Conservation (phyloP, 2,329 filamentous ascomycete species). For the Neoarthrinium moseri region DNA sequence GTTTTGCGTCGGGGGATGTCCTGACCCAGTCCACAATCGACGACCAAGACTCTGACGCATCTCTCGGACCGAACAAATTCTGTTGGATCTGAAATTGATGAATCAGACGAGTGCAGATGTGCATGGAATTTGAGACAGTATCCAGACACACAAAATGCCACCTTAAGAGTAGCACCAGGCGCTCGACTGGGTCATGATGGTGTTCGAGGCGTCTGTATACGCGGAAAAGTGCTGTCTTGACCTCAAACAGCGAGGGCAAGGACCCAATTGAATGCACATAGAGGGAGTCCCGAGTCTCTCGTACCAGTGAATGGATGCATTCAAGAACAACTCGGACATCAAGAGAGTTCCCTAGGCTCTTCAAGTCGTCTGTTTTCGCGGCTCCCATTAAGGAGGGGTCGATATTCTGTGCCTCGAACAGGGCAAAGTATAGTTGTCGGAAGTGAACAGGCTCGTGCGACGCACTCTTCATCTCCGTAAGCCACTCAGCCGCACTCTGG, state of each 20-base stretch:
- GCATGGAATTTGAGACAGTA: neutral
- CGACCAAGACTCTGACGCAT: neutral
- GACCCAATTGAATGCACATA: neutral
- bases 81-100: constrained; percentile 1
- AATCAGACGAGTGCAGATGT: neutral
- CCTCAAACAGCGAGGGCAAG: neutral
- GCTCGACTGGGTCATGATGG: neutral
- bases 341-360: too few relatives aligned
- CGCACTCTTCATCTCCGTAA: constrained; percentile 1
- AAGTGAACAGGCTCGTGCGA: neutral
- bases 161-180: neutral
- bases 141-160: constrained; percentile 5
- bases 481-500: constrained; percentile 5
- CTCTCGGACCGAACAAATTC: neutral
- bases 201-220: neutral
- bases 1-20: neutral
- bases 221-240: neutral
- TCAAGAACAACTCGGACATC: constrained; percentile 8
- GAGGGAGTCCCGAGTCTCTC: neutral
- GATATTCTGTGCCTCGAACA: neutral
- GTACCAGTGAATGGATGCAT: neutral
- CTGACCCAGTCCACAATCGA: neutral
- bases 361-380: too few relatives aligned
- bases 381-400: neutral
- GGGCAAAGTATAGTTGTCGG: neutral